Conservation (phyloP, 2,329 filamentous ascomycete species). For the Fusarium sp. region DNA sequence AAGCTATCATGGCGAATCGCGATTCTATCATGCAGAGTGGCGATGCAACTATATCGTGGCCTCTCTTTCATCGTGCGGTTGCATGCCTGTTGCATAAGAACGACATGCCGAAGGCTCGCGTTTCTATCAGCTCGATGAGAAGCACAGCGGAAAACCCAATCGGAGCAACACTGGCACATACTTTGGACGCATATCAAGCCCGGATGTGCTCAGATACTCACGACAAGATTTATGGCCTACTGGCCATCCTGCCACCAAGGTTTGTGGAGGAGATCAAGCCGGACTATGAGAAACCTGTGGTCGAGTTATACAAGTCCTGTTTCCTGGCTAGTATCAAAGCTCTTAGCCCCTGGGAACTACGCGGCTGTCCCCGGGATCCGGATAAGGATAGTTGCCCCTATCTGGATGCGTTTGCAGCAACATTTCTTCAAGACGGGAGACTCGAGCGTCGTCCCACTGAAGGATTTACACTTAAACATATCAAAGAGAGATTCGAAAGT, state of each 20-base stretch:
- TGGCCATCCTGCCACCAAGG: background rate
- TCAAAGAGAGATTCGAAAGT: fast-evolving
- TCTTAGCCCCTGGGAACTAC: background rate
- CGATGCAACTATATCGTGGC: fast-evolving
- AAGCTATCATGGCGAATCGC: background rate
- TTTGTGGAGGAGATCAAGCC: background rate
- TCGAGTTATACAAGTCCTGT: background rate
- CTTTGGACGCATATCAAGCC: fast-evolving
- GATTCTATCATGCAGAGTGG: background rate
- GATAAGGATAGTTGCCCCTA: fast-evolving
- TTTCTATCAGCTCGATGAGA: background rate
- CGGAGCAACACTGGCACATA: background rate
- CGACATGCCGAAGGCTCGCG: background rate
- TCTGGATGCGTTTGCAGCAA: background rate
- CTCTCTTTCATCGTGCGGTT: background rate
- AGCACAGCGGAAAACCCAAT: fast-evolving
- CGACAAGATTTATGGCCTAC: background rate
- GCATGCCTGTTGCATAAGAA: background rate
- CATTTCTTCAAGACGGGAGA: fast-evolving
- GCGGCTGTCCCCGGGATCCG: background rate
- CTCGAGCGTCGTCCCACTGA: background rate
- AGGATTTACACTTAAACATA: background rate
- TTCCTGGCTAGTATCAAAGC: background rate
- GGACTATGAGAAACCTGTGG: background rate
- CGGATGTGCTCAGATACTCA: background rate